Conservation (phyloP, 768 basidiomycete species). For the Suillus luteus region DNA sequence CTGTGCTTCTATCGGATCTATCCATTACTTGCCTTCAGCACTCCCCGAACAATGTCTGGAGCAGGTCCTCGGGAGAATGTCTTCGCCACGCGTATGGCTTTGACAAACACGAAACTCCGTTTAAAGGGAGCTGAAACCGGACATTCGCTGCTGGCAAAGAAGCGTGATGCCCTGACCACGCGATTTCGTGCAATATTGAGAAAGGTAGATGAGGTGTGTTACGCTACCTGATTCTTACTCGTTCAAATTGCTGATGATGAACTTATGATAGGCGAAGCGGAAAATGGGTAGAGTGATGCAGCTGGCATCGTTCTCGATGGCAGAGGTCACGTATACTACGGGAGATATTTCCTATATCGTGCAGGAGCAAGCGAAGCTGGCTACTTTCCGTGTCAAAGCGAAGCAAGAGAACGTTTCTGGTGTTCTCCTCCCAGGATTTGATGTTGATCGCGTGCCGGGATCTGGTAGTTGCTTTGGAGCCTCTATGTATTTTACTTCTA, state of each 20-base stretch:
- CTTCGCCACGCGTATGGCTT: constrained; percentile 96
- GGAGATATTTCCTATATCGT: constrained; percentile 98
- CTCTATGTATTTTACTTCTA: background rate
- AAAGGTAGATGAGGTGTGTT: constrained; percentile 94
- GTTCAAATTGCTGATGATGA: constrained; percentile 23
- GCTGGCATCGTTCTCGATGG: constrained; percentile 97
- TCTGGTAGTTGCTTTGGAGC: constrained; percentile 54
- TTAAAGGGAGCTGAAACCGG: constrained; percentile 94
- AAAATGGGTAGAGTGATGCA: constrained; percentile 99
- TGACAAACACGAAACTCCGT: constrained; percentile 88
- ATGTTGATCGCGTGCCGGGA: constrained; percentile 82
- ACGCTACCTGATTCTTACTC: background rate
- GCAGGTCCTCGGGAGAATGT: constrained; percentile 89
- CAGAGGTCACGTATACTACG: constrained; percentile 97
- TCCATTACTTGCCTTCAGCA: constrained; percentile 1
- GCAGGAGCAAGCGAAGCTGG: constrained; percentile 91
- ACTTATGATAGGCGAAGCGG: constrained; percentile 76
- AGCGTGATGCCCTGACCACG: constrained; percentile 94
- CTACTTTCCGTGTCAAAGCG: constrained; percentile 90
- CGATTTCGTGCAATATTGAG: constrained; percentile 91
- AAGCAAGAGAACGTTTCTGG: constrained; percentile 99
- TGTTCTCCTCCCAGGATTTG: constrained; percentile 93
- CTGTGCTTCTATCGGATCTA: background rate
- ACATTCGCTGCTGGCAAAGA: constrained; percentile 94
- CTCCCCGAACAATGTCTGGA: constrained; percentile 72